Evolutionary conservation across 192 early-diverging fungal species (phyloP), one percentile per base, ranked within the genome.

Genomic region (Gryganskiella cystojenkinii): DNA sequence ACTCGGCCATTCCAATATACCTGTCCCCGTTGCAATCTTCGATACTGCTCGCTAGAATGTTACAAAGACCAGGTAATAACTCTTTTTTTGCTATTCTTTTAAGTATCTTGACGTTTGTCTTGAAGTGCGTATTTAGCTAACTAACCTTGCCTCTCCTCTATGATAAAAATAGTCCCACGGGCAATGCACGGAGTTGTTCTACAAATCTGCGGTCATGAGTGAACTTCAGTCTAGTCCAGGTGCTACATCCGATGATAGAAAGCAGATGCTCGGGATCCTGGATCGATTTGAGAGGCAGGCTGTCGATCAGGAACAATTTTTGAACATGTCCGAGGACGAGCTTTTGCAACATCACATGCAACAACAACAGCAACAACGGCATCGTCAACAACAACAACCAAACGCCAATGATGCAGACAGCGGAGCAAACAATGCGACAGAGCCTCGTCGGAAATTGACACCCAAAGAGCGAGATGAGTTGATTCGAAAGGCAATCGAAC

Each of bases 11-110:
- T 83, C 45, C 81, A 83, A n/a, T 92, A 92, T 53, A 88, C 82
- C 19, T 92, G 90, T 56, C 90, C 90, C 28, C 70, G 87, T 49
- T 92, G 90, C 54, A 86, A 92, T 73, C 79, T 92, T 43, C 67
- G 79, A 46, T 92, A 92, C 56, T 92, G 90, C 55, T 89, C 85
- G 6, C 45, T 92, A 24, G 35, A 63, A 4, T 92, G 90, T 60
- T 92, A 90, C 58, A 89, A 90, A 61, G 72, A 86, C 49, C 61
- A 86, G 60, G 86, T 89, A n/a, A n/a, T n/a, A n/a, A n/a, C n/a
- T n/a, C n/a, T n/a, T n/a, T n/a, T n/a, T n/a, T n/a, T 1, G 42
- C 45, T 42, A 40, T 25, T 59, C 45, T 44, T 44, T 25, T 44
- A 3, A n/a, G 2, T 2, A 11, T 40, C 4, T 43, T 11, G 5